phyloP scores from a whole-genome alignment of 345 rosid species.

The Citropsis articulata region DNA sequence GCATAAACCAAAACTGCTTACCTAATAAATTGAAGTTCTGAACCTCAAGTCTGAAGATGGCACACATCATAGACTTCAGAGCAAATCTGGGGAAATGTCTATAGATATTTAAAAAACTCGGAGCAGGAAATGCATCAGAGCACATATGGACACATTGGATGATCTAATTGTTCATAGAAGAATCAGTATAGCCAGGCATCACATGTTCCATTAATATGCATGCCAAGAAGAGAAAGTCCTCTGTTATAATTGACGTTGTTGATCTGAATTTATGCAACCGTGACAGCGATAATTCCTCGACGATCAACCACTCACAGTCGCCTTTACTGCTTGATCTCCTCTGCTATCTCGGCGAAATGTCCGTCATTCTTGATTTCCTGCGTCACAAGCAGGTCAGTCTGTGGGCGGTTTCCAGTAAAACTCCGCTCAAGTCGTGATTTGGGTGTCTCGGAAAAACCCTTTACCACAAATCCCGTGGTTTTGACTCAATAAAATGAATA shows the following conservation, averaged over 20 bases:
- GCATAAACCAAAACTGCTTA: neutral
- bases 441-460: no score
- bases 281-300: no score
- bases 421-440: no score
- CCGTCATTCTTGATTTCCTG: no score
- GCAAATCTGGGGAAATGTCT: neutral
- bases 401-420: no score
- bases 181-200: neutral
- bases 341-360: no score
- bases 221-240: neutral
- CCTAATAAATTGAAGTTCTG: neutral
- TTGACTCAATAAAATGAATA: no score
- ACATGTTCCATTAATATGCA: neutral
- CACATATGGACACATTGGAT: neutral
- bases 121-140: neutral
- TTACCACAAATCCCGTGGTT: no score
- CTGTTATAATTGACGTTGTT: neutral
- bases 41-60: neutral
- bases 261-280: no score
- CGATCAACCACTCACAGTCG: no score
- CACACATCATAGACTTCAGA: neutral
- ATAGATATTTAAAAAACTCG: neutral
- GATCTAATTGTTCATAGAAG: neutral
- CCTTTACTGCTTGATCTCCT: no score
- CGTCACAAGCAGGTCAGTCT: no score